Conservation (phyloP, 306 rosid genomes). For the Sicyos edulis region DNA sequence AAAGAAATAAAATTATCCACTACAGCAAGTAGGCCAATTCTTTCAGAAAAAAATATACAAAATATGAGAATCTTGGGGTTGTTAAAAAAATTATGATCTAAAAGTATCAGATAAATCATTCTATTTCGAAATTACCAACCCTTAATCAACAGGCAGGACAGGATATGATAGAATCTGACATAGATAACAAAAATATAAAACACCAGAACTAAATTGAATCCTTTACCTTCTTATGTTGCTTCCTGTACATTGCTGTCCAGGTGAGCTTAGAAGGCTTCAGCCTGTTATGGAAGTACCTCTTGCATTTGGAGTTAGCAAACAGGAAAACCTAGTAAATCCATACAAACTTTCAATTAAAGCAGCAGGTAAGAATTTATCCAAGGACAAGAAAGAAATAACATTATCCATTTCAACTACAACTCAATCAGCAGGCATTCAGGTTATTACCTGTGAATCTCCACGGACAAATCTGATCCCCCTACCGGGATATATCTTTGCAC, state of each 20-base stretch:
- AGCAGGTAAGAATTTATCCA: neutral
- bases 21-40: too few species aligned
- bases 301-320: conserved; percentile 59
- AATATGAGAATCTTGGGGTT: too few species aligned
- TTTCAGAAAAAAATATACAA: too few species aligned
- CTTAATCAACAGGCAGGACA: neutral
- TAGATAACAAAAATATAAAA: neutral
- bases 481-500: conserved; percentile 65
- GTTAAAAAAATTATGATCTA: too few species aligned
- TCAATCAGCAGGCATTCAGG: neutral
- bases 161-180: neutral
- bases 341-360: too few species aligned
- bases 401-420: neutral
- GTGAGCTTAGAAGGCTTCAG: conserved; percentile 73
- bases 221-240: conserved; percentile 61
- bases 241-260: conserved; percentile 71
- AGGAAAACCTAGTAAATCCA: conserved; percentile 51
- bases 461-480: conserved; percentile 52
- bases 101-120: neutral
- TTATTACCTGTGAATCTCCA: conserved; percentile 54
- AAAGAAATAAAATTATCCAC: too few species aligned
- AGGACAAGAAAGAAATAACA: conserved; percentile 15
- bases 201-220: neutral
- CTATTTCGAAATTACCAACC: neutral
- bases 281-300: conserved; percentile 51